Base-by-base conservation (phyloP, 2,329 filamentous ascomycete species). In the Ascochyta lentis region DNA sequence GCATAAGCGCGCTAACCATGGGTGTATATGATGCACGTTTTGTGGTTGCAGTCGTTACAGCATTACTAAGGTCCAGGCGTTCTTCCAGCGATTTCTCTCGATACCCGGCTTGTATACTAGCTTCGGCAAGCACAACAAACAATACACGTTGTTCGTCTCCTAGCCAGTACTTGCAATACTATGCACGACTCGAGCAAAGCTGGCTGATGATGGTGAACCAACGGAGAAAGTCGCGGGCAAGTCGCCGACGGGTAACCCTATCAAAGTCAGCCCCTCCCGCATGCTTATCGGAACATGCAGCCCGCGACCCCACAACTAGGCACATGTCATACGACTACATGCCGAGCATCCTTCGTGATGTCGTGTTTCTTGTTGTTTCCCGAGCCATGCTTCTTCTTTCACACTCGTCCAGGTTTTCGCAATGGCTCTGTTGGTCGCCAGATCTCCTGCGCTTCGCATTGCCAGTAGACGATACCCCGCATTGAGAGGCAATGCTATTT, bases 401-500 rank as follows among this genome's bases (percentile, higher is more conserved):
- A 43, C 41, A 42, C 47, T 31, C 35, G 16, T 29, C 26, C 12
- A 46, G 23, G 53, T 16, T 13, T 51, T 27, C 48, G 41, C 35
- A 54, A 69, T 69, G 66, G 39, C 60, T 53, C 47, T 61, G 31
- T 45, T 54, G 24, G 38, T 49, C 16, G 49, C 42, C 26, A 56
- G 58, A 29, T 46, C 46, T 4, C 49, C 59, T 55, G 54, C 41
- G 48, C 42, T 69, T 40, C 65, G 65, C 49, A 53, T 64, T 46
- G 61, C 65, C 45, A 64, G 56, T 33, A 61, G 56, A 56, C 56
- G 56, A 29, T 68, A 65, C 62, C 59, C 64, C 59, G 53, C 64
- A 39, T 55, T 59, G 38, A 61, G 54, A 58, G 46, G 43, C 23
- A 45, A 10, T 23, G 8, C 38, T 29, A 15, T 49, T 23, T 26